These are phyloP conservation scores for Carex scoparia DNA, from an alignment of 176 grass and related monocot species.

Conservation along the genomic window DNA sequence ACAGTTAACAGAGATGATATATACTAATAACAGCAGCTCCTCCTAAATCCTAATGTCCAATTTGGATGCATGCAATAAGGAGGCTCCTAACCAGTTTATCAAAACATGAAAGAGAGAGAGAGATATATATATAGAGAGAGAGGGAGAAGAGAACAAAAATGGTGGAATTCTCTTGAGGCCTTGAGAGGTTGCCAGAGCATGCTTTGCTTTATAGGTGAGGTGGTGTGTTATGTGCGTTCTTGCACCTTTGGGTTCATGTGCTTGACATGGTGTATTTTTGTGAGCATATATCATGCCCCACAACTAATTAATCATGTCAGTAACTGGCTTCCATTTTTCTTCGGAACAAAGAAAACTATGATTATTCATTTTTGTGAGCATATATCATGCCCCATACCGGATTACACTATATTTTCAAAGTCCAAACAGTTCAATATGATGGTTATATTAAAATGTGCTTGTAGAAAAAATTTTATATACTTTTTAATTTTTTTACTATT, in stretches of 20 bases:
- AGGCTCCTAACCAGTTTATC: neutral
- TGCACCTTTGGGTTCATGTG: slow-evolving; percentile 29
- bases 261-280: slow-evolving; percentile 26
- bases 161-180: slow-evolving; percentile 8
- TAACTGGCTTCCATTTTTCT: neutral
- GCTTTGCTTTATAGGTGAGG: slow-evolving; percentile 20
- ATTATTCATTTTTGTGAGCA: neutral
- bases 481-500: too few species aligned
- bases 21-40: neutral
- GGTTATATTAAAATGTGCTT: too few species aligned
- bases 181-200: slow-evolving; percentile 12
- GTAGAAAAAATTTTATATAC: too few species aligned
- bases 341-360: neutral
- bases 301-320: slow-evolving; percentile 26
- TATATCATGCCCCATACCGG: too few species aligned
- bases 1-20: neutral
- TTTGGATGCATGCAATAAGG: neutral
- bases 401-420: too few species aligned
- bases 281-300: slow-evolving; percentile 17
- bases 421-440: too few species aligned
- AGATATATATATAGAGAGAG: neutral
- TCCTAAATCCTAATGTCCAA: neutral
- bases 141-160: neutral
- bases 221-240: slow-evolving; percentile 8
- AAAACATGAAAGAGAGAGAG: neutral